A percentile compares a stretch with the other conserved stretches of the same genome.
phyloP scores from a whole-genome alignment of 306 rosid genomes.

The Vicia faba region DNA sequence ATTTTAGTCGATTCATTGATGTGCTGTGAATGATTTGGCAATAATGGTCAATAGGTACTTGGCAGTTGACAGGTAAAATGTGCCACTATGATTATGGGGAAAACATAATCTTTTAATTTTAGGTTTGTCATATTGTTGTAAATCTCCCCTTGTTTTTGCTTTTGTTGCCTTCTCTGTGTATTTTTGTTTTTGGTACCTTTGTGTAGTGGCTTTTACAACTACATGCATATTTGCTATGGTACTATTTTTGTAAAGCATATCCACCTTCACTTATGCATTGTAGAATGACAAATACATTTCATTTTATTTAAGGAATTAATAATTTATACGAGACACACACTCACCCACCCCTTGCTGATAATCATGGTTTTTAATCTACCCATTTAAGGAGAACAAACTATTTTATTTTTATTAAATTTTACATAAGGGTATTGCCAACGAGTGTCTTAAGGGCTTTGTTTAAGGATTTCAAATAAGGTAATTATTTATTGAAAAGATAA shows the following conservation, averaged over 20 bases:
- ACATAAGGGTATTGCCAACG: not conserved
- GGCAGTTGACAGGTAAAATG: not conserved
- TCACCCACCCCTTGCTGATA: not conserved
- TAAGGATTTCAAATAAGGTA: not conserved
- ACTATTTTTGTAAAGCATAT: constrained; percentile 1
- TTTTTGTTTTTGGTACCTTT: no score
- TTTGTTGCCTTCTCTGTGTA: not conserved
- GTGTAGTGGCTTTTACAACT: not conserved
- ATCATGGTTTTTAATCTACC: not conserved
- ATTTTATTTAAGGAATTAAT: constrained; percentile 10
- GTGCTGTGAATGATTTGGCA: not conserved
- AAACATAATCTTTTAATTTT: not conserved
- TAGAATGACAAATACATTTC: constrained; percentile 9
- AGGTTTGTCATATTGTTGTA: constrained; percentile 5
- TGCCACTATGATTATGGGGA: not conserved
- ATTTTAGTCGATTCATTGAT: not conserved
- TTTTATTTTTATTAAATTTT: not conserved
- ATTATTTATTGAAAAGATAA: not conserved
- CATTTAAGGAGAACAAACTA: not conserved
- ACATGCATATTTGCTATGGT: not conserved
- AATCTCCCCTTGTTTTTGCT: not conserved
- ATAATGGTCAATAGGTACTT: not conserved
- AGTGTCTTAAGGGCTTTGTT: not conserved
- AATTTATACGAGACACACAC: constrained; percentile 10
- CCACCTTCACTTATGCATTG: not conserved